Evolutionary conservation across 257 asterid genomes (phyloP).

Genomic region (Penstemon eatonii): DNA sequence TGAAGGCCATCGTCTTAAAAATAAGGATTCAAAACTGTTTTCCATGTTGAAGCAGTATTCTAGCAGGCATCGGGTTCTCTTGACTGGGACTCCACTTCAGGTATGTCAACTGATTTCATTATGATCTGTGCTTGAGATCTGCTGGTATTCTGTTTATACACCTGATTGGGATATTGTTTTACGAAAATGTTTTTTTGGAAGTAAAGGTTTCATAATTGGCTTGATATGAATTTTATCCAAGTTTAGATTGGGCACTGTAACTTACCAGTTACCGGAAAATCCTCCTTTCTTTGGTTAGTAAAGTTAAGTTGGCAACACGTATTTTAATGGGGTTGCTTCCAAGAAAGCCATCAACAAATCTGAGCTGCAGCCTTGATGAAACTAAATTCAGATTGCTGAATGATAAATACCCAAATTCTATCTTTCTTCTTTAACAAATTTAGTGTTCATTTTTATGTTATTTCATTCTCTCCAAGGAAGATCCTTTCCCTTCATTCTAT

Average conservation of each 20-base stretch:
- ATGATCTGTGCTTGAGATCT: slow-evolving; percentile 22
- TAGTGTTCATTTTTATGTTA: slow-evolving; percentile 7
- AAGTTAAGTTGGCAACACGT: not conserved
- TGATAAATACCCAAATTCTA: slow-evolving; percentile 3
- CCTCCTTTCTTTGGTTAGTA: not conserved
- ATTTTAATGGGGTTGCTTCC: not conserved
- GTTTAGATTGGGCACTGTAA: not conserved
- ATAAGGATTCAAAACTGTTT: slow-evolving; percentile 95
- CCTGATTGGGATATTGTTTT: slow-evolving; percentile 15
- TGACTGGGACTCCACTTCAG: slow-evolving; percentile 99
- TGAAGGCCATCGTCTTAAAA: slow-evolving; percentile 98
- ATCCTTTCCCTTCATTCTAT: slow-evolving; percentile 9
- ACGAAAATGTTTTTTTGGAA: not conserved
- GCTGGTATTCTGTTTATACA: slow-evolving; percentile 11
- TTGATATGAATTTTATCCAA: slow-evolving; percentile 19
- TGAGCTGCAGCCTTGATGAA: not conserved
- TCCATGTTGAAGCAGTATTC: slow-evolving; percentile 73
- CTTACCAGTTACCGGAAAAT: not conserved
- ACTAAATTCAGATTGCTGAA: slow-evolving; percentile 5
- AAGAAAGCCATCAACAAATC: slow-evolving; percentile 6
- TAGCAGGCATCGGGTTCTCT: slow-evolving; percentile 83
- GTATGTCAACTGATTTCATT: slow-evolving; percentile 38
- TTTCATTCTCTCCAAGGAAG: slow-evolving; percentile 15
- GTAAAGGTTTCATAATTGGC: slow-evolving; percentile 11
- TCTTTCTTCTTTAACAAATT: not conserved